Evolutionary conservation across 176 grass and related monocot genomes (phyloP), one percentile per base, ranked within the genome.

Genomic region (Dendrocalamus sinicus): DNA sequence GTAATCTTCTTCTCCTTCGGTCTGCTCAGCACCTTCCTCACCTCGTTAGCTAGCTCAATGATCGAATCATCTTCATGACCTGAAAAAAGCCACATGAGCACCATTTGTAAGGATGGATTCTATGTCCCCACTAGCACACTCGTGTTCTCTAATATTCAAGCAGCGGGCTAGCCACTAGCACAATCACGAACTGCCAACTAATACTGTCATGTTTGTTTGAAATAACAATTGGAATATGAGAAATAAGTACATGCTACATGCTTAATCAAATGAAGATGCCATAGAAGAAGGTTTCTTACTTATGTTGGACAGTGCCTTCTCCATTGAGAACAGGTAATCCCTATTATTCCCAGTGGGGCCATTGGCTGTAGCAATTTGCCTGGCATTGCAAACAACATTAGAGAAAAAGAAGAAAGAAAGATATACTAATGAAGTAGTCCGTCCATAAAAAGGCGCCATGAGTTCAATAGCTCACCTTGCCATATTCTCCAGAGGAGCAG

Each of bases 301-400:
- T 88, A 98, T 98, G 64, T 89, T 90, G 46, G 81, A 85, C 81
- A 98, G 81, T 73, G 96, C 96, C 68, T 95, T 98, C 83, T 98
- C 96, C 85, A 98, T 87, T 86, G 91, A 91, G 88, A 98, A 98
- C 74, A 98, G 85, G 57, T 98, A 98, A 50, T 98, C 96, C 73
- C 96, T 93, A 30, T 98, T 98, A 73, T 95, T 89, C 51, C 96
- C 96, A 52, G 37, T 95, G 58, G 96, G 96, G 40, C 96, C 96
- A 81, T 65, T 91, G 55, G 96, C 91, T 54, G 91, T 98, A 88
- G 96, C 96, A 67, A 98, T 95, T 95, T 98, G 96, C 64, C 96
- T 98, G 85, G 12, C 77, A 79, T 63, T 83, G 65, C 37, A 76
- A 32, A 61, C 13, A 87, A 60, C 39, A 59, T 45, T 23, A 35